Conservation (phyloP, 75 land plant species). For the Sequoiadendron giganteum region DNA sequence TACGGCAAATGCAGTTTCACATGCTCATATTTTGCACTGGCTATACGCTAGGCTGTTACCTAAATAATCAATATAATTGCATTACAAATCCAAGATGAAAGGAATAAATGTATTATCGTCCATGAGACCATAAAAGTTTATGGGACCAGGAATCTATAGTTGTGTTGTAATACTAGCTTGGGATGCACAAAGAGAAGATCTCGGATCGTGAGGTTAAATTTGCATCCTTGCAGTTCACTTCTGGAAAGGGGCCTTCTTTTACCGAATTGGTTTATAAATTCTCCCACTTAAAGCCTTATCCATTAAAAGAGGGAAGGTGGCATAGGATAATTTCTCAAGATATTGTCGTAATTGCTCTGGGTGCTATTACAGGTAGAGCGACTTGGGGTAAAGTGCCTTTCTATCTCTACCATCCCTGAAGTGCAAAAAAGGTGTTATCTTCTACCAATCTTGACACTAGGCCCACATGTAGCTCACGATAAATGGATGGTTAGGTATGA, state of each 20-base stretch:
- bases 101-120: too few species aligned
- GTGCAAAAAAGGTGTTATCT: neutral
- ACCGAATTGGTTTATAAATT: neutral
- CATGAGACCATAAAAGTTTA: too few species aligned
- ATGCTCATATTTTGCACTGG: neutral
- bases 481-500: neutral
- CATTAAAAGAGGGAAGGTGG: neutral
- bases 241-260: neutral
- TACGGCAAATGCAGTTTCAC: neutral
- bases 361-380: neutral
- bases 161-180: too few species aligned
- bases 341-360: neutral
- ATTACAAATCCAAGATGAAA: too few species aligned
- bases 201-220: too few species aligned
- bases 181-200: too few species aligned
- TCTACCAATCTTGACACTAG: neutral
- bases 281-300: neutral
- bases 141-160: too few species aligned
- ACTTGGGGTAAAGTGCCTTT: neutral
- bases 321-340: neutral
- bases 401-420: neutral
- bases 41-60: too few species aligned
- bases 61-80: too few species aligned
- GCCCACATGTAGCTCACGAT: neutral
- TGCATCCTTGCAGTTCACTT: neutral